phyloP scores from a whole-genome alignment of 305 asterid genomes.

The Striga hermonthica region DNA sequence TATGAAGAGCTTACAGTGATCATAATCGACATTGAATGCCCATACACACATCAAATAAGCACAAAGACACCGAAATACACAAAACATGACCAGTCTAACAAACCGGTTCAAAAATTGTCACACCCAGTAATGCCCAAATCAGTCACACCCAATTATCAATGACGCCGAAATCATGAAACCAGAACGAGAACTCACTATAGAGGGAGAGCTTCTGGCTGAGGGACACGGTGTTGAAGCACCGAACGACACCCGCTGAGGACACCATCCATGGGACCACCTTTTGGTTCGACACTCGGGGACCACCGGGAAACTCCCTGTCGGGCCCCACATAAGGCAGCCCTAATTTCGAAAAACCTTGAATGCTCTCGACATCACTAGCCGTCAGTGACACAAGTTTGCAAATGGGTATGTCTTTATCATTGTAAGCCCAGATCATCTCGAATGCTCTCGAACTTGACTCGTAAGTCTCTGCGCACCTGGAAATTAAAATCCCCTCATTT shows the following conservation, averaged over 20 bases:
- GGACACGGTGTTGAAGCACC: slow-evolving; percentile 80
- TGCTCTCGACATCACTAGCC: slow-evolving; percentile 50
- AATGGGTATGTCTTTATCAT: no score
- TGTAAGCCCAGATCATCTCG: no score
- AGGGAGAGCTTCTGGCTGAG: slow-evolving; percentile 85
- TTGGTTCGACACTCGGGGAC: slow-evolving; percentile 69
- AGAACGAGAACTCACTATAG: slow-evolving; percentile 71
- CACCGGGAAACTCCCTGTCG: slow-evolving; percentile 60
- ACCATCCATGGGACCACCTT: slow-evolving; percentile 94
- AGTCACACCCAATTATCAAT: slow-evolving; percentile 65
- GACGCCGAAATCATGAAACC: slow-evolving; percentile 56
- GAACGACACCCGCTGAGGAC: slow-evolving; percentile 63
- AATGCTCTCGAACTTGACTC: no score
- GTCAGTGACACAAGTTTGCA: no score
- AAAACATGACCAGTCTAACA: no score
- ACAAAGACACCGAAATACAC: no score
- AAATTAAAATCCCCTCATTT: no score
- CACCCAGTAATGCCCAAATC: not conserved
- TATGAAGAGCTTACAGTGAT: no score
- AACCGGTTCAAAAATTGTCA: no score
- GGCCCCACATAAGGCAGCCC: slow-evolving; percentile 48
- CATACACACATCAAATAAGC: no score
- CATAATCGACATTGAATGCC: no score
- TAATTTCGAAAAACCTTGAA: slow-evolving; percentile 65
- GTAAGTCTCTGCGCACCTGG: no score